A percentile compares a stretch with the other conserved stretches of the same genome.
phyloP scores from a whole-genome alignment of 208 protist genomes.

The Trypanosoma congolense region DNA sequence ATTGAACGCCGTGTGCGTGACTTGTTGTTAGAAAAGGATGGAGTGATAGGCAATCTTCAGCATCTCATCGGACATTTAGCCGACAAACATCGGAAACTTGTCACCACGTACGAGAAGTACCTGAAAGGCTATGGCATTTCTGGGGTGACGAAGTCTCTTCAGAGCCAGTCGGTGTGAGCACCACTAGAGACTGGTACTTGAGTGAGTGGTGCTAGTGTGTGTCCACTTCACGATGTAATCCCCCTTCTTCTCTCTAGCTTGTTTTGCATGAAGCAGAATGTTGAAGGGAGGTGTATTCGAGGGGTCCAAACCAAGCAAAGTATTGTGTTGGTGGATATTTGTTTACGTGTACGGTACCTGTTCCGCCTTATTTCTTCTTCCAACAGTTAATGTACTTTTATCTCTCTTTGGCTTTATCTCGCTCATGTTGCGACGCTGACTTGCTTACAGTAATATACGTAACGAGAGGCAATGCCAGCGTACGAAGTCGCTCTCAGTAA shows the following conservation, averaged over 20 bases:
- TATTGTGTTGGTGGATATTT: neutral
- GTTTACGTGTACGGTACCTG: neutral
- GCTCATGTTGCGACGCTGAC: too few relatives aligned
- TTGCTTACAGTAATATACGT: too few relatives aligned
- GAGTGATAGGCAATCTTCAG: slow-evolving; percentile 93
- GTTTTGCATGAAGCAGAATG: too few relatives aligned
- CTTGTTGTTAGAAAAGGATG: slow-evolving; percentile 95
- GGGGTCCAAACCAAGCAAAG: neutral
- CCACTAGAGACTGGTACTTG: neutral
- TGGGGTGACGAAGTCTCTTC: slow-evolving; percentile 8
- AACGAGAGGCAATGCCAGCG: neutral
- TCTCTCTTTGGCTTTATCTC: neutral
- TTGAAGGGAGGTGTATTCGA: neutral
- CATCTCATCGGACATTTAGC: slow-evolving; percentile 69
- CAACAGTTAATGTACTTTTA: neutral
- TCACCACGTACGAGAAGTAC: slow-evolving; percentile 80
- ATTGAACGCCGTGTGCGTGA: slow-evolving; percentile 94
- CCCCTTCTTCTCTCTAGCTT: neutral
- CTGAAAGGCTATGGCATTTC: slow-evolving; percentile 73
- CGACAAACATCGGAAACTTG: slow-evolving; percentile 56
- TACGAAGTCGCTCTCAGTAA: neutral
- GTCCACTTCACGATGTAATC: neutral
- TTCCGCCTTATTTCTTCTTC: neutral
- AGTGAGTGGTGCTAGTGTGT: neutral
- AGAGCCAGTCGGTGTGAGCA: neutral